Evolutionary conservation across 257 asterid species (phyloP), one percentile per base, ranked within the genome.

Genomic region (Ilex aquifolium): DNA sequence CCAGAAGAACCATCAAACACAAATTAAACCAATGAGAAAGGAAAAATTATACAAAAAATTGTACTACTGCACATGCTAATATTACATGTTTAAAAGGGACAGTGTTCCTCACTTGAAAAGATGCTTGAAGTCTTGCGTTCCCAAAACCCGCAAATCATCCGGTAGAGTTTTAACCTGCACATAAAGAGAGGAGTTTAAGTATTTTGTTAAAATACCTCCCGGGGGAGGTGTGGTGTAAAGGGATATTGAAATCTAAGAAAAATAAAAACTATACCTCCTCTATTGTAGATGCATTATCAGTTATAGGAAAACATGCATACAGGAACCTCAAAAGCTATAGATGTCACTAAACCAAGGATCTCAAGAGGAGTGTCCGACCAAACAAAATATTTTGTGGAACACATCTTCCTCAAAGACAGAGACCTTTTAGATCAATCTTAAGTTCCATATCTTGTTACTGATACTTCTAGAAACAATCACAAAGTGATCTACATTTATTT

Each of bases 41-140:
- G 42, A 8, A 36, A 4, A 36, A 21, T 21, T 0, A 36, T 36
- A 36, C 8, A 36, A 36, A 36, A 4, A 36, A 4, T 0, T 36
- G 8, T 8, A 4, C 5, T 4, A 36, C 2, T 36, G 8, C 42
- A 36, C 42, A 36, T 36, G 63, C 14, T 61, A 29, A n/a, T 14
- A 42, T 13, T 14, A 63, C 60, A 57, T 36, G 27, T 50, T 32
- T 63, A 48, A 36, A 32, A 10, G 50, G 10, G 55, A 32, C 44
- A 17, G 11, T 42, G 61, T 40, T 66, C 46, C 90, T 75, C 83
- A 93, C 99, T 85, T 93, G 32, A 93, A 32, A 60, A 90, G 83
- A 81, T 84, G 77, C 86, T 83, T 90, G 66, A 93, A 88, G 53
- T 90, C 97, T 77, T 93, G 96, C 81, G 85, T 93, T 67, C 96